Evolutionary conservation across 2,329 filamentous ascomycete species (phyloP), one percentile per base, ranked within the genome.

Genomic region (Ceratocystis harringtonii): DNA sequence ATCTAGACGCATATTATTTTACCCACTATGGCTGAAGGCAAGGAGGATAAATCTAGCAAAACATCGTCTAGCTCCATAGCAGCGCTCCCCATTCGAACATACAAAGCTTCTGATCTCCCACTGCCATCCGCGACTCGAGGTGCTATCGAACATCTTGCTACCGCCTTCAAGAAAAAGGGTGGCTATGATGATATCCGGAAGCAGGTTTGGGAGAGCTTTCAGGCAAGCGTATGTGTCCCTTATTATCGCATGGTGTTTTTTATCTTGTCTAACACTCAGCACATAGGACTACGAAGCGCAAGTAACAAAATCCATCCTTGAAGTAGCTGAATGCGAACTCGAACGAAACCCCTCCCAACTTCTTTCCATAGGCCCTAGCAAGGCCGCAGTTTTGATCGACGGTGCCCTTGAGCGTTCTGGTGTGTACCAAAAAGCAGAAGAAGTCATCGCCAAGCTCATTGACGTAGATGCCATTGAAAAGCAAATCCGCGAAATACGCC

Each of bases 101-200:
- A 87, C 73, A 90, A 90, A 73, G 83, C 87, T 2, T 86, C 86
- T 0, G 89, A 92, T 70, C 79, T 92, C 19, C 89, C 89, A 1
- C 76, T 92, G 22, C 82, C 87, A 4, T 87, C 86, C 2, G 81
- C 84, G n/a, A 89, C 89, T 63, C 81, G 87, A 69, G 81, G 82
- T 1, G 85, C 86, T 1, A 90, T 92, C 66, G 88, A 92, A 70
- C 82, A 80, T 17, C 80, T 92, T 25, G 83, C 88, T n/a, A 86
- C 89, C 72, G 86, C 82, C 10, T 92, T 92, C 77, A 92, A 92
- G 76, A 92, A 92, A 76, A 90, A 90, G 74, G 89, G 89, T 68
- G 87, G 88, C 66, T 94, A 92, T 72, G 89, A 94, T 74, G 78
- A 81, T 15, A 82, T 92, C 69, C 84, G 89, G 68, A 92, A 90